Conservation (phyloP, 768 basidiomycete species). For the Crassisporium funariophilum region DNA sequence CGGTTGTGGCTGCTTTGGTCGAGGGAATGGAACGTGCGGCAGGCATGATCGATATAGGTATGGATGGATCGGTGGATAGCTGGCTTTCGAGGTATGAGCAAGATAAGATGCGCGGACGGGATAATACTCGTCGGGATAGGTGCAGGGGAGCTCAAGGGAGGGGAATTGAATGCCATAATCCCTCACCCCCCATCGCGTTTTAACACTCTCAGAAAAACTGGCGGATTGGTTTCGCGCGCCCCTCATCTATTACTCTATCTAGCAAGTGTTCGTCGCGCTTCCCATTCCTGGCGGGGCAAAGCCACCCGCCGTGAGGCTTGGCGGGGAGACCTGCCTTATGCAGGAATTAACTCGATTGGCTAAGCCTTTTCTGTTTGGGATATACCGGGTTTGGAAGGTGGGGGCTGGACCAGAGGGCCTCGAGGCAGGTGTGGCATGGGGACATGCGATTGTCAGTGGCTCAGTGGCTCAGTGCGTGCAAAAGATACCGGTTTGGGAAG, state of each 20-base stretch:
- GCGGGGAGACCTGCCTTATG: background rate
- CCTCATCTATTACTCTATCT: background rate
- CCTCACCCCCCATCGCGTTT: background rate
- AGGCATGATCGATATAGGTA: no score
- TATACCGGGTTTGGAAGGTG: background rate
- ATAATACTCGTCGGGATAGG: background rate
- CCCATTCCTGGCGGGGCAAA: background rate
- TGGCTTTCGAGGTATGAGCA: background rate
- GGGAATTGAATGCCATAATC: background rate
- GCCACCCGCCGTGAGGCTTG: background rate
- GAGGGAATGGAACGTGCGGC: background rate
- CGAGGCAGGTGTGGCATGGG: no score
- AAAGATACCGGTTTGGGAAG: no score
- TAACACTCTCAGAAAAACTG: background rate
- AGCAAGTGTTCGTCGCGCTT: background rate
- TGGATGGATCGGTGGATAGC: no score
- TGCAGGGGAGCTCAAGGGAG: background rate
- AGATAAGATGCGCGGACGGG: background rate
- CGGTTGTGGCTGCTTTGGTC: background rate
- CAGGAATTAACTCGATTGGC: background rate
- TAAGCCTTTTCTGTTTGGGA: background rate
- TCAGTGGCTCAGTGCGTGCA: no score
- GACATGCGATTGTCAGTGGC: no score
- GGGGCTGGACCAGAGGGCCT: background rate
- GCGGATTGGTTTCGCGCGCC: background rate